Evolutionary conservation across 2,329 filamentous ascomycete genomes (phyloP).

Genomic region (Fusarium sp.): DNA sequence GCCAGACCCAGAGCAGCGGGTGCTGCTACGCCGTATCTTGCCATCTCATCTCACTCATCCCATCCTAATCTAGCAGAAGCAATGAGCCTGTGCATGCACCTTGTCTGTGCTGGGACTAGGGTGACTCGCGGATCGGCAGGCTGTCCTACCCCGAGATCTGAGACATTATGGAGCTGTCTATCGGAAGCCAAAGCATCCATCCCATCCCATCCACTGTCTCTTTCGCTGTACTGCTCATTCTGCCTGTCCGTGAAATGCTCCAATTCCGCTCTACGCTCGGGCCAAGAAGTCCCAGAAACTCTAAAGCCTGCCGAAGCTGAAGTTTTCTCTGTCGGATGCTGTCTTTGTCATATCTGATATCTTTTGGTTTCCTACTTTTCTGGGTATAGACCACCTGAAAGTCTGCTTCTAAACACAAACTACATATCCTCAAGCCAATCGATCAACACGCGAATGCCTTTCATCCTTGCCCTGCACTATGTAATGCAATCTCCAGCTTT

Average conservation of each 20-base stretch:
- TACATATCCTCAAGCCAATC: not conserved
- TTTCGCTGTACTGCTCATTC: not conserved
- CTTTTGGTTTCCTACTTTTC: constrained; percentile 1
- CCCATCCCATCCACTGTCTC: not conserved
- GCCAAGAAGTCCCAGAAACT: not conserved
- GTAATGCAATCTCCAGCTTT: not conserved
- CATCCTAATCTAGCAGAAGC: constrained; percentile 12
- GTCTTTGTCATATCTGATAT: constrained; percentile 22
- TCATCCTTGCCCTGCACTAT: not conserved
- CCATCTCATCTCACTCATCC: not conserved
- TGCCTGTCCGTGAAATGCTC: constrained; percentile 18
- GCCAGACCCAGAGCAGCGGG: constrained; percentile 22
- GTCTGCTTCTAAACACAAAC: not conserved
- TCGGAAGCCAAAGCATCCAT: not conserved
- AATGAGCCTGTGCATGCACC: not conserved
- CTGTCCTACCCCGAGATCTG: constrained; percentile 29
- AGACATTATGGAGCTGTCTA: constrained; percentile 26
- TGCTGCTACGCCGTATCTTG: constrained; percentile 5
- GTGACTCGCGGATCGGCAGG: constrained; percentile 25
- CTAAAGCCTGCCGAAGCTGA: not conserved
- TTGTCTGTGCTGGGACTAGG: not conserved
- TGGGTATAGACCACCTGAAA: not conserved
- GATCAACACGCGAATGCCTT: not conserved
- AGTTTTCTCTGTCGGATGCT: not conserved
- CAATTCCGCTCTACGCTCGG: not conserved